phyloP scores from a whole-genome alignment of 257 asterid genomes.

The Petunia axillaris region DNA sequence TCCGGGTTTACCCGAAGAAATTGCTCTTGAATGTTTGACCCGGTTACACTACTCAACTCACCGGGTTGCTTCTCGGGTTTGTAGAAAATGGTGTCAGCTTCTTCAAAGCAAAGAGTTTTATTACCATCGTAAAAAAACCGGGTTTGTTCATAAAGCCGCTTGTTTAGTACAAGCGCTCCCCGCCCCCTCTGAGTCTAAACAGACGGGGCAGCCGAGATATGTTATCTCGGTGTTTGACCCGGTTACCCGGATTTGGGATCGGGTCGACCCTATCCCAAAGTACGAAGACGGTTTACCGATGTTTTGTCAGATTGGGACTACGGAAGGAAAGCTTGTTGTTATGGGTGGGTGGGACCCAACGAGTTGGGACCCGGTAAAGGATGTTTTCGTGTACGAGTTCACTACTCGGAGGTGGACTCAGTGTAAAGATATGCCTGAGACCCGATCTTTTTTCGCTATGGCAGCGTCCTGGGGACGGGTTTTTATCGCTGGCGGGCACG shows the following conservation, averaged over 20 bases:
- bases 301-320: slow-evolving; percentile 71
- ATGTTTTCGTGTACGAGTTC: slow-evolving; percentile 75
- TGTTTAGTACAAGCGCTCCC: slow-evolving; percentile 74
- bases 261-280: slow-evolving; percentile 66
- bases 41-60: slow-evolving; percentile 85
- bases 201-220: slow-evolving; percentile 60
- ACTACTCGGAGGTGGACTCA: slow-evolving; percentile 64
- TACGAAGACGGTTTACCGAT: slow-evolving; percentile 74
- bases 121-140: slow-evolving; percentile 56
- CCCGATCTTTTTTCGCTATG: slow-evolving; percentile 75
- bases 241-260: slow-evolving; percentile 54
- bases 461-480: slow-evolving; percentile 61
- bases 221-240: slow-evolving; percentile 72
- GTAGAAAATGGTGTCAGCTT: slow-evolving; percentile 65
- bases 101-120: slow-evolving; percentile 71
- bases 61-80: slow-evolving; percentile 54
- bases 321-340: slow-evolving; percentile 65
- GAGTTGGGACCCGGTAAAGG: slow-evolving; percentile 78
- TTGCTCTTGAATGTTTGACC: slow-evolving; percentile 77
- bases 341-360: slow-evolving; percentile 90
- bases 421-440: slow-evolving; percentile 73
- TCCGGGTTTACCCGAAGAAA: slow-evolving; percentile 80
- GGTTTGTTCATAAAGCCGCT: slow-evolving; percentile 63
- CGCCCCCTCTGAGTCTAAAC: slow-evolving; percentile 47
- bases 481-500: slow-evolving; percentile 87